A percentile compares a stretch with the other conserved stretches of the same genome.
Evolutionary conservation across 805 yeast species (phyloP).

Genomic region (Kuraishia ogatae): DNA sequence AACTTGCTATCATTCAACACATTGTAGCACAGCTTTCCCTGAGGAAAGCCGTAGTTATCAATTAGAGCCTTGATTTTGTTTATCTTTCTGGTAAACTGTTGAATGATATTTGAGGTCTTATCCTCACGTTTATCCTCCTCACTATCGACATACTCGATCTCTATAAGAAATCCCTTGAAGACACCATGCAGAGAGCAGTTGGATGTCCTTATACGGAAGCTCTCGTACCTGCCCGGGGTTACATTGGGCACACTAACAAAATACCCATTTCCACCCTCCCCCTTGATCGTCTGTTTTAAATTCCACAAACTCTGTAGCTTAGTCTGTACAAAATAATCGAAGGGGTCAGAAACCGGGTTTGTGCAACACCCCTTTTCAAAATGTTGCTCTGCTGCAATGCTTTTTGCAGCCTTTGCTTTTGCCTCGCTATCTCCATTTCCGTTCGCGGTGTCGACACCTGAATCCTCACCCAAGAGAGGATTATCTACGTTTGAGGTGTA

Average conservation of each 20-base stretch:
- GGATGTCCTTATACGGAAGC: constrained; percentile 49
- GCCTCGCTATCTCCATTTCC: constrained; percentile 8
- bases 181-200: constrained; percentile 69
- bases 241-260: constrained; percentile 30
- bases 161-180: constrained; percentile 62
- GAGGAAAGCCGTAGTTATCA: constrained; percentile 23
- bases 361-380: constrained; percentile 33
- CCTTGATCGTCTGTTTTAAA: constrained; percentile 57
- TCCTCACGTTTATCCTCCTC: constrained; percentile 9
- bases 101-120: constrained; percentile 16
- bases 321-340: constrained; percentile 44
- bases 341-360: constrained; percentile 33
- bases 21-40: constrained; percentile 26
- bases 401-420: constrained; percentile 13
- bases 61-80: constrained; percentile 23
- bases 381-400: constrained; percentile 20
- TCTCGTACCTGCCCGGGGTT: constrained; percentile 26
- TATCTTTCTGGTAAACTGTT: constrained; percentile 23
- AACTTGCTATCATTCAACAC: constrained; percentile 27
- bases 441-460: constrained; percentile 1
- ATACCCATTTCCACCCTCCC: constrained; percentile 68
- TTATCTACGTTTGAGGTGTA: constrained; percentile 2
- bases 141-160: constrained; percentile 35
- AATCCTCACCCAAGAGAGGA: neutral
- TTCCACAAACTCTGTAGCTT: constrained; percentile 67